These are phyloP conservation scores for Tripidium arundinaceum DNA, from an alignment of 202 grass and related monocot species.

Conservation along the genomic window DNA sequence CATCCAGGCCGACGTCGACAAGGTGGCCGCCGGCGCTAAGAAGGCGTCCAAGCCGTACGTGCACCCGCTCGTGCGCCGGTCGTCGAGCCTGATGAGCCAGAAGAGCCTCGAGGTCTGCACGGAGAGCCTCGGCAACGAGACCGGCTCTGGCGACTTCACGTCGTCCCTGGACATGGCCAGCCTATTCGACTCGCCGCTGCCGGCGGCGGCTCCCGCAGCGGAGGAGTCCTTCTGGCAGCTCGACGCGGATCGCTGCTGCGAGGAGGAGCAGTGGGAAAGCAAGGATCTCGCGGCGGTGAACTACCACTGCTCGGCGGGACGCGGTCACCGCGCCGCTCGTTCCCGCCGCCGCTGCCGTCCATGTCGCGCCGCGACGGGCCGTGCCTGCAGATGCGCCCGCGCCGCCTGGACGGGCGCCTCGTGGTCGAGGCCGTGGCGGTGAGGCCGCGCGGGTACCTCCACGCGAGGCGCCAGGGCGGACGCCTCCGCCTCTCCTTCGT, in stretches of 20 bases:
- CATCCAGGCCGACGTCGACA: constrained; percentile 45
- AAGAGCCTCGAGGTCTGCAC: constrained; percentile 93
- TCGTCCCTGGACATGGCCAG: constrained; percentile 38
- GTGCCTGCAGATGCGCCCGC: constrained; percentile 65
- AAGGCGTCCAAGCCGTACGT: constrained; percentile 45
- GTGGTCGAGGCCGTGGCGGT: constrained; percentile 66
- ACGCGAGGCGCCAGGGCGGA: constrained; percentile 51
- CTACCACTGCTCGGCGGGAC: constrained; percentile 54
- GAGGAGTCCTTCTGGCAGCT: constrained; percentile 23
- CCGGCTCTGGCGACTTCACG: constrained; percentile 59
- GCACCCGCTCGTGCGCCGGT: too few relatives aligned
- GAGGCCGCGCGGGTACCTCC: constrained; percentile 66
- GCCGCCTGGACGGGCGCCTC: constrained; percentile 62
- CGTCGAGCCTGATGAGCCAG: constrained; percentile 53
- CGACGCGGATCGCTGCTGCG: neutral
- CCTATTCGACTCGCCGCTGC: neutral
- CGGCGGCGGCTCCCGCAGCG: neutral
- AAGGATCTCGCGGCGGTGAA: constrained; percentile 54
- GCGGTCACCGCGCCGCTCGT: constrained; percentile 39
- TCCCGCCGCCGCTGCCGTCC: constrained; percentile 73
- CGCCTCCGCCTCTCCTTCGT: constrained; percentile 72
- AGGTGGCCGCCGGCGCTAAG: neutral
- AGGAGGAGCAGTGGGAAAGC: neutral
- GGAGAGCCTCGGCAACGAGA: constrained; percentile 89
- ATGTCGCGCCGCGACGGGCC: constrained; percentile 61